Percentiles rank a stretch among this genome's conserved stretches.
Conservation (phyloP, 148 eudicot genomes). For the Fagopyrum tataricum region DNA sequence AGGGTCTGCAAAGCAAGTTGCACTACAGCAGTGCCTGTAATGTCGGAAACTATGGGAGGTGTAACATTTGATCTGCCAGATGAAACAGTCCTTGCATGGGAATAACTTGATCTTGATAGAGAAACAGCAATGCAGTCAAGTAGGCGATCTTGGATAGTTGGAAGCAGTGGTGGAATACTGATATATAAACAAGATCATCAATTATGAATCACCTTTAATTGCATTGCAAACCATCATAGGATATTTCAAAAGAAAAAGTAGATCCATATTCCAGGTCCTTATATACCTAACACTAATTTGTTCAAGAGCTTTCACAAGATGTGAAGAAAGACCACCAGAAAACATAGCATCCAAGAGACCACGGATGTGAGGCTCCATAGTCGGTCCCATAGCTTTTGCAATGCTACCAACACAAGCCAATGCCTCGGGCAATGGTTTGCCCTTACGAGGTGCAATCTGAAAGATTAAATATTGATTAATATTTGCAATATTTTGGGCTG, state of each 20-base stretch:
- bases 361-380: conserved; percentile 77
- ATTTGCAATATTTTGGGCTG: neutral
- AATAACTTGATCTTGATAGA: conserved; percentile 60
- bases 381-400: conserved; percentile 88
- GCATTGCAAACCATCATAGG: neutral
- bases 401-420: conserved; percentile 93
- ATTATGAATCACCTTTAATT: neutral
- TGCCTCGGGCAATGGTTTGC: conserved; percentile 89
- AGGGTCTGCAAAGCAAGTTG: conserved; percentile 95
- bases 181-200: conserved; percentile 11
- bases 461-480: conserved; percentile 11
- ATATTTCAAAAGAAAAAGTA: neutral
- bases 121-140: conserved; percentile 70
- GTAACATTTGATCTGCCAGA: conserved; percentile 38
- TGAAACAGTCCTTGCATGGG: conserved; percentile 49
- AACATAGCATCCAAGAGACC: conserved; percentile 92
- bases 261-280: neutral
- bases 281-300: conserved; percentile 65
- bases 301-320: conserved; percentile 75
- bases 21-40: conserved; percentile 62
- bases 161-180: conserved; percentile 89
- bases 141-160: conserved; percentile 77
- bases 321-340: conserved; percentile 77
- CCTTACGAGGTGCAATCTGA: conserved; percentile 98
- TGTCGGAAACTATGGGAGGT: conserved; percentile 49